A percentile compares a stretch with the other conserved stretches of the same genome.
phyloP scores from a whole-genome alignment of 495 filamentous ascomycete species.

The Articulospora tetracladia region DNA sequence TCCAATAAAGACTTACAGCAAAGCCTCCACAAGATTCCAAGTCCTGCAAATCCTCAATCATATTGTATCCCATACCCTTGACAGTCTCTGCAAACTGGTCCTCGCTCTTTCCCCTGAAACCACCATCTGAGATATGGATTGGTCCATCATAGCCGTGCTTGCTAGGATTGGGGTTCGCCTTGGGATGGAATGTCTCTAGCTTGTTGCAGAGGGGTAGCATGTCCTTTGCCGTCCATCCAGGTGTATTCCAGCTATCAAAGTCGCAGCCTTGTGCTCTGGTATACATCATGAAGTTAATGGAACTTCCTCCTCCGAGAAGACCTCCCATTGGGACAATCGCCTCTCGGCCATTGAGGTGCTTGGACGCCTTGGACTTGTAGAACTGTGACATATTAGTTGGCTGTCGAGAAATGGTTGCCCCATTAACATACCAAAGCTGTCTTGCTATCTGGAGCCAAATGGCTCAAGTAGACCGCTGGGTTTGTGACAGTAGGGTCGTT shows the following conservation, averaged over 20 bases:
- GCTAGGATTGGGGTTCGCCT: conserved; percentile 26
- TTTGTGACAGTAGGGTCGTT: conserved; percentile 38
- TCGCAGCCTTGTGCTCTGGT: conserved; percentile 29
- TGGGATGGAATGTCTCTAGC: conserved; percentile 35
- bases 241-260: conserved; percentile 22
- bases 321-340: conserved; percentile 48
- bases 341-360: conserved; percentile 42
- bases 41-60: conserved; percentile 25
- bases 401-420: background rate
- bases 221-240: conserved; percentile 23
- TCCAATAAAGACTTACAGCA: conserved; percentile 6
- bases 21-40: conserved; percentile 21
- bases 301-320: conserved; percentile 54
- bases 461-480: conserved; percentile 35
- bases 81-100: conserved; percentile 33
- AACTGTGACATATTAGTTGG: conserved; percentile 10
- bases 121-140: conserved; percentile 34
- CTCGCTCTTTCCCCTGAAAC: conserved; percentile 26
- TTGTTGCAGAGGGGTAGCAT: conserved; percentile 23
- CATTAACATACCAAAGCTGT: conserved; percentile 20
- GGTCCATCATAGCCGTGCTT: conserved; percentile 30
- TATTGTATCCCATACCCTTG: conserved; percentile 27
- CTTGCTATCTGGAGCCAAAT: conserved; percentile 21
- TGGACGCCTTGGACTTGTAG: conserved; percentile 27
- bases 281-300: conserved; percentile 58